phyloP scores from a whole-genome alignment of 2,329 filamentous ascomycete genomes.

The Falciphora oryzae region DNA sequence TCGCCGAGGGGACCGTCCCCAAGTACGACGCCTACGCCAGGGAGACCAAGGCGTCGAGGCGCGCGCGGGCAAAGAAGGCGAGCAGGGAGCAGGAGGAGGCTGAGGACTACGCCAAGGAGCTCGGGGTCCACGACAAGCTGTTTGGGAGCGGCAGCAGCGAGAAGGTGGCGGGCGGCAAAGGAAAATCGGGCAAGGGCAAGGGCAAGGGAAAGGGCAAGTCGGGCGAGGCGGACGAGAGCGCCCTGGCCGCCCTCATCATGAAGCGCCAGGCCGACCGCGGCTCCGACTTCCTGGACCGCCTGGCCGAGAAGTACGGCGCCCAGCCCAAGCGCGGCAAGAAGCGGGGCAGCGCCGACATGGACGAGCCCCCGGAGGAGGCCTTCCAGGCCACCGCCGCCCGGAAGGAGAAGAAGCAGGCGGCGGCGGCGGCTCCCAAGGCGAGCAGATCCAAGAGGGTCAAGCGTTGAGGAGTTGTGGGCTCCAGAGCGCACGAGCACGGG shows the following conservation, averaged over 20 bases:
- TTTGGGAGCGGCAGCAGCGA: conserved; percentile 41
- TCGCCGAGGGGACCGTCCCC: conserved; percentile 61
- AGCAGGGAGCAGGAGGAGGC: conserved; percentile 67
- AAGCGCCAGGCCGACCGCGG: conserved; percentile 60
- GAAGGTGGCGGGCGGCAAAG: conserved; percentile 16
- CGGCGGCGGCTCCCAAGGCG: conserved; percentile 8
- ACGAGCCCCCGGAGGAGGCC: conserved; percentile 54
- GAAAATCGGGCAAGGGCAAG: conserved; percentile 5
- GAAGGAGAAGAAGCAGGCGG: conserved; percentile 32
- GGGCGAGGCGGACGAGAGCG: conserved; percentile 33
- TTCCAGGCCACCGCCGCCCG: conserved; percentile 52
- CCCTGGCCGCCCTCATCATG: conserved; percentile 68
- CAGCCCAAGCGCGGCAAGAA: conserved; percentile 48
- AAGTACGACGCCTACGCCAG: conserved; percentile 63
- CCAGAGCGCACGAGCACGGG: background rate
- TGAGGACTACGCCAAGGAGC: conserved; percentile 65
- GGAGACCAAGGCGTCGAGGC: conserved; percentile 62
- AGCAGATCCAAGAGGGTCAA: conserved; percentile 17
- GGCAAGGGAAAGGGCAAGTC: conserved; percentile 32
- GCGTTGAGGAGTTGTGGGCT: background rate
- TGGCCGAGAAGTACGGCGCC: conserved; percentile 71
- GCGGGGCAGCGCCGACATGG: conserved; percentile 50
- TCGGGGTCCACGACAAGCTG: conserved; percentile 67
- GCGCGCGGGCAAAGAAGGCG: conserved; percentile 54
- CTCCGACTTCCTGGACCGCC: conserved; percentile 59